Base-by-base conservation (phyloP, 2,329 filamentous ascomycete species). In the Penicillium occitanis region DNA sequence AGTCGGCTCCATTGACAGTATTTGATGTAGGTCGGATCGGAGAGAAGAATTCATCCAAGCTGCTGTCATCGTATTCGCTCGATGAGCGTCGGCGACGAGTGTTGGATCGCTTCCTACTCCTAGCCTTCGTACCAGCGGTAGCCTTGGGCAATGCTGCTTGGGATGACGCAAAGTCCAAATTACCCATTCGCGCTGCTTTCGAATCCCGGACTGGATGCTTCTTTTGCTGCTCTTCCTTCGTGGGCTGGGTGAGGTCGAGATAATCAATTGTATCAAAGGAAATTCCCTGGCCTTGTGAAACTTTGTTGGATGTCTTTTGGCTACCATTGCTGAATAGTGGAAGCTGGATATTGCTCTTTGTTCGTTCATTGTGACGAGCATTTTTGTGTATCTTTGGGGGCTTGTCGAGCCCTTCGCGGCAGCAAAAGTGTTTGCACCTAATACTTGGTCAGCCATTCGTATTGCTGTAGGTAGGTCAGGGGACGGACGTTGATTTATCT, bases 401-500 rank as follows among this genome's bases (percentile, higher is more conserved):
- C 68, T 88, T 91, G 42, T 91, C 87, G 19, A 91, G 73, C 0
- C 91, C 91, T 67, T 91, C 87, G 28, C 84, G 84, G 72, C 91
- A 94, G 71, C 91, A 94, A 42, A 85, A 76, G 71, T 94, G 91
- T 70, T 87, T 91, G 76, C 91, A 93, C 10, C 80, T 82, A 40
- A 65, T 69, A 40, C 77, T 66, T 25, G 11, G 5, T 57, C 5
- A 57, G 33, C 17, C 10, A 17, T 25, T 33, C 6, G n/a, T 57
- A 10, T 11, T 17, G 33, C n/a, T 7, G 40, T 14, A 14, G 1
- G 7, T 17, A 40, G 19, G 10, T 7, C 10, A 25, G 33, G 33
- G 22, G 17, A 33, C 70, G 65, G 71, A 82, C 79, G 73, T 77
- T 46, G 75, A 79, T 70, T 86, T 88, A 69, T 89, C 81, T 70